phyloP scores from a whole-genome alignment of 805 yeast species.

The Cyberlindnera galapagoensis region DNA sequence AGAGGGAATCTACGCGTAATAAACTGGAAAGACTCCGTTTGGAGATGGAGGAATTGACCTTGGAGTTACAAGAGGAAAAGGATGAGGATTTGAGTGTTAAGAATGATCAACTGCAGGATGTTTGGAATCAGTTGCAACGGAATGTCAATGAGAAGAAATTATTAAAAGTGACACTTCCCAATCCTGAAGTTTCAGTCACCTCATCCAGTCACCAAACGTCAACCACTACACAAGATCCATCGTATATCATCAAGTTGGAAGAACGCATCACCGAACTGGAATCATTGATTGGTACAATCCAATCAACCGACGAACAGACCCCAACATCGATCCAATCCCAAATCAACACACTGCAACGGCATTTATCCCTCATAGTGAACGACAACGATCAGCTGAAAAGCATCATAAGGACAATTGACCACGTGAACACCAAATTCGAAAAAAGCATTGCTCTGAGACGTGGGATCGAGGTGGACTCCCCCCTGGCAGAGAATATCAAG shows the following conservation, averaged over 20 bases:
- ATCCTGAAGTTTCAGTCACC: too few species aligned
- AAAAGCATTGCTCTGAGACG: slow-evolving; percentile 20
- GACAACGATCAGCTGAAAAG: slow-evolving; percentile 18
- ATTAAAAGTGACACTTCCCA: too few species aligned
- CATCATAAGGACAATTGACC: slow-evolving; percentile 19
- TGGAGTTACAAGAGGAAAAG: slow-evolving; percentile 12
- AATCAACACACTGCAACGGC: slow-evolving; percentile 26
- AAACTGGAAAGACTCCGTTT: slow-evolving; percentile 31
- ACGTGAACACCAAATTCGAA: slow-evolving; percentile 24
- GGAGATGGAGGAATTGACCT: slow-evolving; percentile 33
- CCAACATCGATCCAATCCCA: slow-evolving; percentile 20
- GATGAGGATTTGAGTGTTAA: slow-evolving; percentile 1
- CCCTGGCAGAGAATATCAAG: slow-evolving; percentile 18
- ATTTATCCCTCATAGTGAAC: slow-evolving; percentile 22
- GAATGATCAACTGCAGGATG: slow-evolving; percentile 14
- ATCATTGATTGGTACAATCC: slow-evolving; percentile 14
- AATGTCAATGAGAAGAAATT: too few species aligned
- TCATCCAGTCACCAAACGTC: too few species aligned
- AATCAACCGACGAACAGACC: slow-evolving; percentile 5
- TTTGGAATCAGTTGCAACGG: slow-evolving; percentile 17
- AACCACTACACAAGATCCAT: too few species aligned
- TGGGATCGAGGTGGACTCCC: slow-evolving; percentile 12
- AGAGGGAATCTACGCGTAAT: slow-evolving; percentile 35
- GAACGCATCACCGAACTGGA: slow-evolving; percentile 13
- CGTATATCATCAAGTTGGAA: slow-evolving; percentile 11